Percentiles rank a stretch among this genome's conserved stretches.
phyloP scores from a whole-genome alignment of 139 green algal species.

The Choricystis sp. region DNA sequence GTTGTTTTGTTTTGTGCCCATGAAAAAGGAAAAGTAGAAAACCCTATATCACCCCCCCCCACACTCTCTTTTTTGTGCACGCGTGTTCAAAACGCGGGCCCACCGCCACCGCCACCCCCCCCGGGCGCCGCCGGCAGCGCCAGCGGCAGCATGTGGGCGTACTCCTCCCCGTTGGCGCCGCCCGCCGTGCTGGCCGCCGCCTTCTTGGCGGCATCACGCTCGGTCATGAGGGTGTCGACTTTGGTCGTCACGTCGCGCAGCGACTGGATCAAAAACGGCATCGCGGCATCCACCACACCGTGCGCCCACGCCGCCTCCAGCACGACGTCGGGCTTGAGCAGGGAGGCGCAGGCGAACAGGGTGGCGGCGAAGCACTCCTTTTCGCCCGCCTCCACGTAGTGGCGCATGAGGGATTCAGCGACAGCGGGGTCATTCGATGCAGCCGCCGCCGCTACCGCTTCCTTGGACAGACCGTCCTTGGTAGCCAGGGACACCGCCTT shows the following conservation, averaged over 20 bases:
- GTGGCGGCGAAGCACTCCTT: slow-evolving; percentile 93
- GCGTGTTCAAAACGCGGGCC: background rate
- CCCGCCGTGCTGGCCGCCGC: too few relatives aligned
- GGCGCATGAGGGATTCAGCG: slow-evolving; percentile 85
- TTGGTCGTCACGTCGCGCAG: slow-evolving; percentile 73
- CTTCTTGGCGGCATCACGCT: background rate
- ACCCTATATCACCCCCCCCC: too few relatives aligned
- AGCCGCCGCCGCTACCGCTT: slow-evolving; percentile 90
- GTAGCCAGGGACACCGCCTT: background rate
- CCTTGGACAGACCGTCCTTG: slow-evolving; percentile 63
- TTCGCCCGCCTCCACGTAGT: slow-evolving; percentile 60
- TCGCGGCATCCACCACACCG: slow-evolving; percentile 73
- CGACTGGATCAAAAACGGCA: slow-evolving; percentile 94
- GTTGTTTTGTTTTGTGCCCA: background rate
- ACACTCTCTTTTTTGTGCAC: too few relatives aligned
- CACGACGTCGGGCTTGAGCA: slow-evolving; percentile 83
- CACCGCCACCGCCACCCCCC: background rate
- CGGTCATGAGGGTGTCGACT: slow-evolving; percentile 27
- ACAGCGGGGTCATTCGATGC: slow-evolving; percentile 53
- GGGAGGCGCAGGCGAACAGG: slow-evolving; percentile 95
- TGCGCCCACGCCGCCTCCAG: slow-evolving; percentile 94
- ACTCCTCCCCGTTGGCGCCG: background rate
- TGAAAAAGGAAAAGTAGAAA: too few relatives aligned
- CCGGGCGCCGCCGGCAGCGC: background rate
- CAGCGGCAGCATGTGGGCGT: background rate